Evolutionary conservation across 352 stramenopile genomes (phyloP), one percentile per base, ranked within the genome.

Genomic region (Pythium dissotocum): DNA sequence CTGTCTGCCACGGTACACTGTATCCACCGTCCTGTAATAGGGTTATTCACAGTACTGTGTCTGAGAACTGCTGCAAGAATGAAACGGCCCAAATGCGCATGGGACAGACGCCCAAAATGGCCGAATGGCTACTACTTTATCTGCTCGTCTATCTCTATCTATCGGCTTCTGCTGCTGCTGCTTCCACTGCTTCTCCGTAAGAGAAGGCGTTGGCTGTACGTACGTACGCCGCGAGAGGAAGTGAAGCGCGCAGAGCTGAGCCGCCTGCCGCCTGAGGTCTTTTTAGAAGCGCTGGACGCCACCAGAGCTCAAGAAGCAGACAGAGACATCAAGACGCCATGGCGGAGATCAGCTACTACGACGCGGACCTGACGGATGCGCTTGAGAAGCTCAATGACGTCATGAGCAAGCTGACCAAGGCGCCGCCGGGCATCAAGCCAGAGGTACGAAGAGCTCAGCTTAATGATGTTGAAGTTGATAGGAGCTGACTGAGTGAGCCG

Each of bases 341-440:
- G 88, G 82, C 84, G 13, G 88, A 96, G 77, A 91, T 94, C 76
- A 90, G 83, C 61, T 94, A 96, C 77, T 94, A 96, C 65, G 86
- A 94, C 60, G 85, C 85, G 12, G 88, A 96, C 66, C 75, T 96
- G 33, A 90, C 79, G 48, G 88, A 94, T 55, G 88, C 88, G 36
- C 82, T 96, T 51, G 77, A 84, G 14, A 92, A 93, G 64, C 81
- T 96, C 54, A 92, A 94, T 66, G 83, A 93, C n/a, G 67, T 90
- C 54, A 94, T 94, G 88, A 75, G 80, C 65, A 93, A 94, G 71
- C 75, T 93, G 35, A 60, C 85, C 65, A 94, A 94, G 73, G 86
- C 88, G 36, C 85, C 85, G 35, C 77, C 86, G 0, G 85, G 75
- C 44, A 65, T 92, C 70, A 86, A 83, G 52, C 81, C 82, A 5